phyloP scores from a whole-genome alignment of 2,329 filamentous ascomycete species.

The Fusarium staphyleae region DNA sequence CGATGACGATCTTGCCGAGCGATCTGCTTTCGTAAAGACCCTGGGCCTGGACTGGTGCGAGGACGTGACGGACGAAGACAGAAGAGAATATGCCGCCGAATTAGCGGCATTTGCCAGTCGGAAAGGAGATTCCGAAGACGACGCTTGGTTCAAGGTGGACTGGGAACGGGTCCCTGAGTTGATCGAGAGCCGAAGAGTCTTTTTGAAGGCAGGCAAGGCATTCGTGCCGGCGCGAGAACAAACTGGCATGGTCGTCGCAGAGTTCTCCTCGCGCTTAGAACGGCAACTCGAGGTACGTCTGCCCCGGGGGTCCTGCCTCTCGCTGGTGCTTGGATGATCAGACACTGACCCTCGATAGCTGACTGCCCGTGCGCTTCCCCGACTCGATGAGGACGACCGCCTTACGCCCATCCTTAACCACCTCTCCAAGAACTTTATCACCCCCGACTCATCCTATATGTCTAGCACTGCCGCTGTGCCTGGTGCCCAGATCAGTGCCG shows the following conservation, averaged over 20 bases:
- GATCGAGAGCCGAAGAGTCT: conserved; percentile 79
- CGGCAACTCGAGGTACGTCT: conserved; percentile 76
- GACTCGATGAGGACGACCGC: conserved; percentile 95
- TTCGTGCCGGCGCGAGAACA: conserved; percentile 91
- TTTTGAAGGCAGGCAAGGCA: conserved; percentile 81
- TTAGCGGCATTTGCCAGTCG: conserved; percentile 60
- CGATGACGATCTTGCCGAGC: conserved; percentile 76
- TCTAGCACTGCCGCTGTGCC: conserved; percentile 67
- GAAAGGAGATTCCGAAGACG: conserved; percentile 67
- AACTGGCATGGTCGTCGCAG: conserved; percentile 84
- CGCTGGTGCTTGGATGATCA: not conserved
- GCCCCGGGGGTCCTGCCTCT: no score
- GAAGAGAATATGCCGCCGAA: conserved; percentile 65
- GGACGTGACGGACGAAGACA: conserved; percentile 80
- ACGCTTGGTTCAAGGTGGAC: conserved; percentile 94
- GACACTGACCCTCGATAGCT: conserved; percentile 57
- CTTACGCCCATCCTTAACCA: conserved; percentile 73
- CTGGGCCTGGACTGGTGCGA: conserved; percentile 93
- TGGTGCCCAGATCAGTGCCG: conserved; percentile 77
- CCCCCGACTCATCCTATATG: conserved; percentile 83
- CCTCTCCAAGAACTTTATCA: conserved; percentile 94
- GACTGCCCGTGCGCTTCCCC: conserved; percentile 87
- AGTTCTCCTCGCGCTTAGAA: conserved; percentile 83
- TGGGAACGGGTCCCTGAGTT: conserved; percentile 93
- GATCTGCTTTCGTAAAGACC: conserved; percentile 75